Conservation (phyloP, 495 filamentous ascomycete genomes). For the Podospora australis region DNA sequence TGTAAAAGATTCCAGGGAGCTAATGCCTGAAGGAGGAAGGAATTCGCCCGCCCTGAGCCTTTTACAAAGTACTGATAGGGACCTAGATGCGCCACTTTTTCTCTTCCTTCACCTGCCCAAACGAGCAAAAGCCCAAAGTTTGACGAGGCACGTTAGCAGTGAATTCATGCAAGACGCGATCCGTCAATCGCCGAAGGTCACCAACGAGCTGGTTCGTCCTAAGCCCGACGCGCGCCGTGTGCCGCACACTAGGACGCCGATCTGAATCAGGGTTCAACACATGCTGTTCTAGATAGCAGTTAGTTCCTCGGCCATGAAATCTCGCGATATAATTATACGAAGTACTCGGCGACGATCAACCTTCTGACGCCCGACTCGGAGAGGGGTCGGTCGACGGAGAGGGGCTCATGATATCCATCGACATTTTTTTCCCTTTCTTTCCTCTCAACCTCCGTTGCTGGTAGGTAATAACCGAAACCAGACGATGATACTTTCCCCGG, state of each 20-base stretch:
- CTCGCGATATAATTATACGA: background rate
- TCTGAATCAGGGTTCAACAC: background rate
- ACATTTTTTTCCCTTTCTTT: background rate
- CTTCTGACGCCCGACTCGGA: background rate
- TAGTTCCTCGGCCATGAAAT: background rate
- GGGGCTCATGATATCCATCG: background rate
- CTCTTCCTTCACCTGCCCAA: slow-evolving; percentile 1
- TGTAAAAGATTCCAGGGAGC: no score
- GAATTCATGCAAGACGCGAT: slow-evolving; percentile 1
- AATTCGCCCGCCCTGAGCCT: no score
- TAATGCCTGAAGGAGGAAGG: no score
- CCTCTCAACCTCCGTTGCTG: no score
- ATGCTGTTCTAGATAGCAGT: background rate
- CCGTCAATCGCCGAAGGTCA: no score
- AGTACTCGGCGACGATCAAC: background rate
- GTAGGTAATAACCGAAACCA: background rate
- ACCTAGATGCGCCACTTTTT: no score
- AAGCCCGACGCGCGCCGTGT: background rate
- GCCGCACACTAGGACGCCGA: background rate
- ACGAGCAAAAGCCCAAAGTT: background rate
- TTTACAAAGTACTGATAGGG: no score
- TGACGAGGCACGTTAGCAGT: background rate
- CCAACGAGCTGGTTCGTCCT: background rate
- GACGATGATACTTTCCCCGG: background rate
- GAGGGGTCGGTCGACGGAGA: background rate